These are phyloP conservation scores for Hypericum androsaemum DNA, from an alignment of 345 rosid species.

Conservation along the genomic window DNA sequence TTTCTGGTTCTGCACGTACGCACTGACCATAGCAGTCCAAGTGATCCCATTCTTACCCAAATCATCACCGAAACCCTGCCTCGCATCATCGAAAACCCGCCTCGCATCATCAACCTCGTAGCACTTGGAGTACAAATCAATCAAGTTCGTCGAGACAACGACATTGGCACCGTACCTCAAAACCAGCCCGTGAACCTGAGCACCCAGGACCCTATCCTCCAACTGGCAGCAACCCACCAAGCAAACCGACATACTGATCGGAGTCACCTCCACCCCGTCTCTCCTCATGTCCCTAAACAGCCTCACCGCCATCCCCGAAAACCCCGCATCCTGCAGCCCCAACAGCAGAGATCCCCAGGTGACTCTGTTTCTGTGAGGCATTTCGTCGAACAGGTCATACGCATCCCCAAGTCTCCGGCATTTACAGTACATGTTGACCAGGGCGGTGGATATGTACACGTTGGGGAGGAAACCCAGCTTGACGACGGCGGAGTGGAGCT, in stretches of 20 bases:
- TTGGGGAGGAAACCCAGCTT: conserved; percentile 27
- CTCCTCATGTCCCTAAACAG: conserved; percentile 18
- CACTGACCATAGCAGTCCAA: conserved; percentile 28
- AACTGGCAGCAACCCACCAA: conserved; percentile 26
- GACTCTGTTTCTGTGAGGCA: conserved; percentile 20
- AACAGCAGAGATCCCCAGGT: conserved; percentile 30
- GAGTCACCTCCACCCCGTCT: conserved; percentile 9
- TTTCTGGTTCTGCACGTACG: conserved; percentile 15
- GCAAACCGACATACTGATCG: conserved; percentile 10
- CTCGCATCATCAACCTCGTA: conserved; percentile 14
- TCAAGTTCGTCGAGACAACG: conserved; percentile 24
- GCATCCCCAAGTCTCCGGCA: conserved; percentile 15
- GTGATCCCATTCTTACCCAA: conserved; percentile 21
- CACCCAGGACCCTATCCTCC: conserved; percentile 18
- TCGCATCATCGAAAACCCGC: conserved; percentile 15
- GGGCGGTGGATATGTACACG: conserved; percentile 19
- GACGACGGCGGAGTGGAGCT: conserved; percentile 19
- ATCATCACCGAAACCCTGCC: conserved; percentile 16
- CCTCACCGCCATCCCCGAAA: conserved; percentile 9
- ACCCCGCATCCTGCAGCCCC: conserved; percentile 17
- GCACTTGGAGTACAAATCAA: conserved; percentile 28
- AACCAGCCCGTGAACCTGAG: conserved; percentile 25
- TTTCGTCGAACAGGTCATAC: conserved; percentile 20
- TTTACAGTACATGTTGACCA: conserved; percentile 23
- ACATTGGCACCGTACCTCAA: conserved; percentile 20